Evolutionary conservation across 176 grass and related monocot genomes (phyloP), one percentile per base, ranked within the genome.

Genomic region (Leersia perrieri): DNA sequence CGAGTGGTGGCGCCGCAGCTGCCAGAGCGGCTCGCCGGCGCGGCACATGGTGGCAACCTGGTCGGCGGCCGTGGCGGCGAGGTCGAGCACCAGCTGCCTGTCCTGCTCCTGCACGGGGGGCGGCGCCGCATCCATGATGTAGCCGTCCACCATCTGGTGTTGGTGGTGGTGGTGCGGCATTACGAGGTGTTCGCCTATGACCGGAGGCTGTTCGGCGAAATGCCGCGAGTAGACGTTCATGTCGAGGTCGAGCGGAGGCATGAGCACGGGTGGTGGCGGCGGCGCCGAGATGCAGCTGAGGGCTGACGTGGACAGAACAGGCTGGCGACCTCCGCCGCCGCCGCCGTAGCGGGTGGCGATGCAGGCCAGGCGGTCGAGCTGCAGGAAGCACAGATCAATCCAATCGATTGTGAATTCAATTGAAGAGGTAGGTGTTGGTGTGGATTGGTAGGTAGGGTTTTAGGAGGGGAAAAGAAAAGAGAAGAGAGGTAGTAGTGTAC

Each of bases 301-400:
- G 13, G 72, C 38, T 9, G 89, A 82, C 12, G 72, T 70, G 60
- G 82, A 45, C 38, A 74, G 63, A 55, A 58, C 42, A 16, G 85
- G 22, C 87, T 84, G 83, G 9, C 90, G 79, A 5, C 79, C 71
- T 18, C 90, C 75, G 7, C 87, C 75, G 8, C 79, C 71, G 23
- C 90, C 75, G 7, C 87, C 75, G 57, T 90, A 99, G 2, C 88
- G 79, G 5, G 88, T 88, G 1, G 92, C 26, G 23, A 95, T 91
- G 87, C 96, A 99, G 10, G 93, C 84, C 72, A 99, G 34, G 41
- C 91, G 93, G 67, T 99, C 97, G 20, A 99, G 93, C 97, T 99
- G 85, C 78, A 86, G 14, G 33, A 74, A 41, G 33, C 60, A 33
- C 25, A 49, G 45, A 25, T 58, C 20, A n/a, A 55, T 9, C 20